phyloP scores from a whole-genome alignment of 768 basidiomycete genomes.

The Filobasidium floriforme region DNA sequence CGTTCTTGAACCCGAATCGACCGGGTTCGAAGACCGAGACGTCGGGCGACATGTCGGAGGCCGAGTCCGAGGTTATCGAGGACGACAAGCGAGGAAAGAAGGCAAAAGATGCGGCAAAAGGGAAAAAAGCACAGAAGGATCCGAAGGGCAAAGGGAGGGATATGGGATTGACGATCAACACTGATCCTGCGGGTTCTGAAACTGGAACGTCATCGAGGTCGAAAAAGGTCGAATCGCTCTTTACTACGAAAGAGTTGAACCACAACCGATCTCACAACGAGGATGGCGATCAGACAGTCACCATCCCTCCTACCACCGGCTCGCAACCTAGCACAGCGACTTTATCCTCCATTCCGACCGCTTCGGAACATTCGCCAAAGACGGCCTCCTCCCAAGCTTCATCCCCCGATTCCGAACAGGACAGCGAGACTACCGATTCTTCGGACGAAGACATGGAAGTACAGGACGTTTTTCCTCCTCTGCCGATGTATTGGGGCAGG shows the following conservation, averaged over 20 bases:
- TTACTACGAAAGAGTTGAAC: neutral
- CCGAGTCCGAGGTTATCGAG: too few species aligned
- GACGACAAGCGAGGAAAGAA: too few species aligned
- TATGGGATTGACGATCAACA: too few species aligned
- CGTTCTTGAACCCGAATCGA: neutral
- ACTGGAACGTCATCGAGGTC: too few species aligned
- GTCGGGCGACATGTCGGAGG: too few species aligned
- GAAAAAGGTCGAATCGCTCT: neutral
- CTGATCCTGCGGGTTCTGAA: too few species aligned
- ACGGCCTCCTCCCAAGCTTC: neutral
- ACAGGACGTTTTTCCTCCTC: conserved; percentile 4
- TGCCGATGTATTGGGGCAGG: conserved; percentile 9
- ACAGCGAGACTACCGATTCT: neutral
- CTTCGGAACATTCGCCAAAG: neutral
- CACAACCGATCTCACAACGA: neutral
- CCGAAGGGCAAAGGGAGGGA: too few species aligned
- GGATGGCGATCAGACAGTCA: neutral
- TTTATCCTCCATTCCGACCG: neutral
- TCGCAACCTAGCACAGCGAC: neutral
- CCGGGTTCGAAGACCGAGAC: neutral
- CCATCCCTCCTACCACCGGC: neutral
- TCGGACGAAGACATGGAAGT: neutral
- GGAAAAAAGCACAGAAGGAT: too few species aligned
- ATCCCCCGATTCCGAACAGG: neutral
- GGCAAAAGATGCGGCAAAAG: too few species aligned